A percentile compares a stretch with the other conserved stretches of the same genome.
phyloP scores from a whole-genome alignment of 805 yeast genomes.

The Wickerhamia fluorescens region DNA sequence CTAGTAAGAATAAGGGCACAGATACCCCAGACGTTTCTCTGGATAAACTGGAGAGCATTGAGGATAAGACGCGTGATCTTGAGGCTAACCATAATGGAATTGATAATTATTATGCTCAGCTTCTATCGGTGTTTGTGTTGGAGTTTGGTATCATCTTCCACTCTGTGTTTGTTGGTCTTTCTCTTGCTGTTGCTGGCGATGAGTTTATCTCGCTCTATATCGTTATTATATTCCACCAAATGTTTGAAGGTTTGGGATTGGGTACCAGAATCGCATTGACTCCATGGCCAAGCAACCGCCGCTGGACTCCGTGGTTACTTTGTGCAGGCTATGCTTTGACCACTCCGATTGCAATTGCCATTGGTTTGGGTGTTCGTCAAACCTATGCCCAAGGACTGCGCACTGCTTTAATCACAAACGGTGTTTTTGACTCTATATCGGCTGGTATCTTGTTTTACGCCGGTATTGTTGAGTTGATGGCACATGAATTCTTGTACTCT shows the following conservation, averaged over 20 bases:
- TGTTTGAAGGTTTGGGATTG: slow-evolving; percentile 81
- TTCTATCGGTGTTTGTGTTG: slow-evolving; percentile 50
- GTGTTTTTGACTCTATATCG: slow-evolving; percentile 28
- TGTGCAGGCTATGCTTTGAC: slow-evolving; percentile 22
- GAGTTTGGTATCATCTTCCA: slow-evolving; percentile 82
- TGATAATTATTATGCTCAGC: slow-evolving; percentile 45
- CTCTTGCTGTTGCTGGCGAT: slow-evolving; percentile 71
- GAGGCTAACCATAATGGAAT: slow-evolving; percentile 16
- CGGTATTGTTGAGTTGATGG: slow-evolving; percentile 32
- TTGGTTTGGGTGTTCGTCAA: slow-evolving; percentile 29
- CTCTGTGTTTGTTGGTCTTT: slow-evolving; percentile 73
- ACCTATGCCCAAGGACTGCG: slow-evolving; percentile 28
- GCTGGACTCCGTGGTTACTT: slow-evolving; percentile 43
- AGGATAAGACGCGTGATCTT: slow-evolving; percentile 30
- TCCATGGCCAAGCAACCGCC: slow-evolving; percentile 42
- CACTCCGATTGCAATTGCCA: slow-evolving; percentile 29
- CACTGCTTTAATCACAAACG: slow-evolving; percentile 25
- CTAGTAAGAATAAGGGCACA: slow-evolving; percentile 17
- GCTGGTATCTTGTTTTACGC: slow-evolving; percentile 30
- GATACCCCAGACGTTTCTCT: slow-evolving; percentile 11
- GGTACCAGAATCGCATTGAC: slow-evolving; percentile 68
- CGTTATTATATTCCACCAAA: slow-evolving; percentile 69
- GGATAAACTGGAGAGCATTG: slow-evolving; percentile 10
- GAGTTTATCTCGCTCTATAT: slow-evolving; percentile 67
- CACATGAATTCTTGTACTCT: slow-evolving; percentile 31